These are phyloP conservation scores for Kalmusia sp. DNA, from an alignment of 2,329 filamentous ascomycete genomes.

Conservation along the genomic window DNA sequence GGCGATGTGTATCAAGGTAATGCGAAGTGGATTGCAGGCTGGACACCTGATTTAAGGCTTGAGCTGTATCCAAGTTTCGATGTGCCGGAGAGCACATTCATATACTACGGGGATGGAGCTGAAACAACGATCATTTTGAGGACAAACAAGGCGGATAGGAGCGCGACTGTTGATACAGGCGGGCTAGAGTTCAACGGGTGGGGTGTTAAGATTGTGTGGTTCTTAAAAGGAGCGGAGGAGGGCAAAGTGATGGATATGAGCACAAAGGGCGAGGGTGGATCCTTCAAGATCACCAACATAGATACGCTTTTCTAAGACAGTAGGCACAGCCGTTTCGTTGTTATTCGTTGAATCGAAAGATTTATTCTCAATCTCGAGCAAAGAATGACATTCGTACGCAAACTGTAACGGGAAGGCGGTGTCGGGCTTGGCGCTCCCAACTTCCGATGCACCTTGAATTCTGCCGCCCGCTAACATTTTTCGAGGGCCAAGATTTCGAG, in stretches of 20 bases:
- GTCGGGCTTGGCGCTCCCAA: background rate
- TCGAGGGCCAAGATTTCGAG: slow-evolving; percentile 21
- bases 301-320: background rate
- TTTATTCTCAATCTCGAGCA: no score
- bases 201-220: slow-evolving; percentile 18
- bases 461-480: slow-evolving; percentile 18
- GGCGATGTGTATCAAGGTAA: slow-evolving; percentile 46
- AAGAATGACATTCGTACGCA: no score
- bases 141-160: slow-evolving; percentile 13
- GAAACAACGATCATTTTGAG: slow-evolving; percentile 17
- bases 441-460: background rate
- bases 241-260: slow-evolving; percentile 1
- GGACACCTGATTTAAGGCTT: slow-evolving; percentile 37
- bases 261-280: background rate
- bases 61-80: slow-evolving; percentile 41
- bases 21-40: slow-evolving; percentile 42
- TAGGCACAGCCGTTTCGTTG: no score
- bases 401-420: slow-evolving; percentile 9
- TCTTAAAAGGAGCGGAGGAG: slow-evolving; percentile 14
- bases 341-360: no score
- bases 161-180: slow-evolving; percentile 21
- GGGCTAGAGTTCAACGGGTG: slow-evolving; percentile 16
- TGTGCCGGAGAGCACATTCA: slow-evolving; percentile 29
- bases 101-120: slow-evolving; percentile 31
- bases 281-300: background rate